phyloP scores from a whole-genome alignment of 148 eudicot species.

The Salicornia ramosissima region DNA sequence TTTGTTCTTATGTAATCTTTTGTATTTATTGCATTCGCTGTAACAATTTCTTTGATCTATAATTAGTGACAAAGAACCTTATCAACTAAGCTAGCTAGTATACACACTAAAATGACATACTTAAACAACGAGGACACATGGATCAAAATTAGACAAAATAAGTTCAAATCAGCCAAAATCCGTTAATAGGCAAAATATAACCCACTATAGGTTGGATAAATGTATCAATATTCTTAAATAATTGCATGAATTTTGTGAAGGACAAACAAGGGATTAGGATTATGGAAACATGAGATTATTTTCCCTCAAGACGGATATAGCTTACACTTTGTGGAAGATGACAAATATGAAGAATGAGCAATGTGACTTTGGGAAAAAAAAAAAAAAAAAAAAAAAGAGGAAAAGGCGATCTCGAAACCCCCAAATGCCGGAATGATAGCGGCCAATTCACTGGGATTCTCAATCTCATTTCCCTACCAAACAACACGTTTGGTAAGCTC shows the following conservation, averaged over 20 bases:
- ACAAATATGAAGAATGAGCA: not conserved
- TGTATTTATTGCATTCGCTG: too few species aligned
- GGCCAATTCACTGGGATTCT: conserved; percentile 1
- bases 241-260: too few species aligned
- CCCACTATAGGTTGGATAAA: not conserved
- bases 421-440: conserved; percentile 4
- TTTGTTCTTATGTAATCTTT: too few species aligned
- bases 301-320: not conserved
- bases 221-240: too few species aligned
- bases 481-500: not conserved
- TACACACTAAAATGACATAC: too few species aligned
- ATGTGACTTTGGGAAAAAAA: not conserved
- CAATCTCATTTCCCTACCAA: not conserved
- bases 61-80: too few species aligned
- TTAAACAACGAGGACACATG: too few species aligned
- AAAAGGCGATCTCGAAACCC: not conserved
- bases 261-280: not conserved
- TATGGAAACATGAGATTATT: not conserved
- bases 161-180: too few species aligned
- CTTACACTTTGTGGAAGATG: not conserved
- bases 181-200: not conserved
- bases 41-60: too few species aligned
- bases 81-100: too few species aligned
- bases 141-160: too few species aligned
- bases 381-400: not conserved